These are phyloP conservation scores for Trichosporon inkin DNA, from an alignment of 1,284 basidiomycete genomes.

Conservation along the genomic window DNA sequence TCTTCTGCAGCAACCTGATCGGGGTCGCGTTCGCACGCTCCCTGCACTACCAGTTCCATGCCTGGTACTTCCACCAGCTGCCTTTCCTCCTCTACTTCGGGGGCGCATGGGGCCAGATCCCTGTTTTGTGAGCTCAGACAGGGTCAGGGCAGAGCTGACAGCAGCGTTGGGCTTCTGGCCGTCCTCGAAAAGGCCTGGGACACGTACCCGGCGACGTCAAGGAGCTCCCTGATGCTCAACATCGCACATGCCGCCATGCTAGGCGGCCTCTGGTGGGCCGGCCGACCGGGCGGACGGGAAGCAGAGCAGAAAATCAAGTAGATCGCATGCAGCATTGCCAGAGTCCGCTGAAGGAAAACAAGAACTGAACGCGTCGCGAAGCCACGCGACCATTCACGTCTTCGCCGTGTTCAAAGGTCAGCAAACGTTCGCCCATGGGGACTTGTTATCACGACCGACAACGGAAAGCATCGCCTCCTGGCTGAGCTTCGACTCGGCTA, in stretches of 20 bases:
- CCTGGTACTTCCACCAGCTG: constrained; percentile 94
- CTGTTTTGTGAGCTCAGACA: constrained; percentile 30
- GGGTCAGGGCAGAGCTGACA: constrained; percentile 13
- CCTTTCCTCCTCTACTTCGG: constrained; percentile 63
- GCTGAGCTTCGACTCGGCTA: no score
- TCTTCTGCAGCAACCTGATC: constrained; percentile 88
- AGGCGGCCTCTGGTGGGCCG: constrained; percentile 53
- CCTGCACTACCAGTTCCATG: constrained; percentile 97
- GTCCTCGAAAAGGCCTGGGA: constrained; percentile 84
- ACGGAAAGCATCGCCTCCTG: no score
- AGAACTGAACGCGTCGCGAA: no score
- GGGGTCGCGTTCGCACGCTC: constrained; percentile 92
- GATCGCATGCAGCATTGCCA: no score
- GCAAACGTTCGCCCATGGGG: no score
- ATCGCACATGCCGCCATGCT: constrained; percentile 60
- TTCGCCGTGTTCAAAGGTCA: no score
- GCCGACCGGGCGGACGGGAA: no score
- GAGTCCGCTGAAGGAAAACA: no score
- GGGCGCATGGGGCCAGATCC: constrained; percentile 26
- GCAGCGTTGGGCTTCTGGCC: constrained; percentile 61
- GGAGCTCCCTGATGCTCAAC: constrained; percentile 65
- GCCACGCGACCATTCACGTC: no score
- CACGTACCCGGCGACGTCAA: constrained; percentile 70
- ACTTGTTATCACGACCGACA: no score
- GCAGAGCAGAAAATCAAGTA: not conserved